Evolutionary conservation across 768 basidiomycete species (phyloP).

Genomic region (Leucocoprinus leucothites): DNA sequence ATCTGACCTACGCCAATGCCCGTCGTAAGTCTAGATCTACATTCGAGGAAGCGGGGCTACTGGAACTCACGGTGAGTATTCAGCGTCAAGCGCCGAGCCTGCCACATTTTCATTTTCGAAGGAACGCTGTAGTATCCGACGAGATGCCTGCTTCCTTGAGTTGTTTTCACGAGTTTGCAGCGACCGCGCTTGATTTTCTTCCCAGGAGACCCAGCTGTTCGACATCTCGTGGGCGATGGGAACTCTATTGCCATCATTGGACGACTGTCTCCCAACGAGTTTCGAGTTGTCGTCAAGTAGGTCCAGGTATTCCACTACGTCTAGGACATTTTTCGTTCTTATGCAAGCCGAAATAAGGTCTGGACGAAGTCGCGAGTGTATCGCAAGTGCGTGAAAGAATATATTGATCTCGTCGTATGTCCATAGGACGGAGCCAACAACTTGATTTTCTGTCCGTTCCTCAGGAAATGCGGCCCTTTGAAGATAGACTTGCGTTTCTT

Average conservation of each 20-base stretch:
- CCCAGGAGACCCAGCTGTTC: constrained; percentile 43
- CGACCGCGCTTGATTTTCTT: constrained; percentile 38
- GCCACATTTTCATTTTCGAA: no score
- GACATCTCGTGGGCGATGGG: constrained; percentile 65
- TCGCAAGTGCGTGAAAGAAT: constrained; percentile 70
- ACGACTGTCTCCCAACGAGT: constrained; percentile 20
- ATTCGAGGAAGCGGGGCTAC: no score
- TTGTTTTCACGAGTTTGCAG: constrained; percentile 14
- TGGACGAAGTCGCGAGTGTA: constrained; percentile 69
- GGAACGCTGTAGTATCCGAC: no score
- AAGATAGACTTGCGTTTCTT: not conserved
- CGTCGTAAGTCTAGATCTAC: no score
- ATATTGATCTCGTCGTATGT: constrained; percentile 58
- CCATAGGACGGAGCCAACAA: constrained; percentile 45
- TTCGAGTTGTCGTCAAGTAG: constrained; percentile 37
- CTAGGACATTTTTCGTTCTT: constrained; percentile 60
- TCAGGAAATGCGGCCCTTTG: not conserved
- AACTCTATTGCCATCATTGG: constrained; percentile 60
- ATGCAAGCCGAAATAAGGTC: constrained; percentile 72
- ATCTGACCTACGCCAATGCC: not conserved
- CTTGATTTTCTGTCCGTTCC: not conserved
- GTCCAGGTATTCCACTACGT: constrained; percentile 68
- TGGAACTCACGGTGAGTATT: no score
- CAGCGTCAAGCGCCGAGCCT: no score
- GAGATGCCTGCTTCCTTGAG: no score